Evolutionary conservation across 345 rosid species (phyloP).

Genomic region (Salix viminalis): DNA sequence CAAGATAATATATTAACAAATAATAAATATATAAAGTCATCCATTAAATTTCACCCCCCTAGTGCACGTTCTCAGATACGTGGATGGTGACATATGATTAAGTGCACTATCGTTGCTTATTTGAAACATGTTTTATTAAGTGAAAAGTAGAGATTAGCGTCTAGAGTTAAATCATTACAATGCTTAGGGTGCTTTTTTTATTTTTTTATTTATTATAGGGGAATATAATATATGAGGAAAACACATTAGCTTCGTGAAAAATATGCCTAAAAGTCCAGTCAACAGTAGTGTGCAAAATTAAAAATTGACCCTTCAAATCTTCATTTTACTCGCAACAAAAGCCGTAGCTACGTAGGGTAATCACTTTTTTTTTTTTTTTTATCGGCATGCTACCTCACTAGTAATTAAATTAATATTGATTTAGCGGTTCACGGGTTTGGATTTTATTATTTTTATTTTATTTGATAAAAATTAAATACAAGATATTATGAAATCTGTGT

Average conservation of each 20-base stretch:
- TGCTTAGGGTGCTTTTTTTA: neutral
- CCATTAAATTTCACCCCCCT: too few relatives aligned
- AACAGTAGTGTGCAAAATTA: neutral
- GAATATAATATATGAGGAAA: neutral
- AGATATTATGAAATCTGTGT: fast-evolving
- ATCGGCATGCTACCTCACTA: neutral
- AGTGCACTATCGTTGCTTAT: too few relatives aligned
- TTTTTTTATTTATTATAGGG: too few relatives aligned
- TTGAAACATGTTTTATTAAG: neutral
- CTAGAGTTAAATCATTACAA: neutral
- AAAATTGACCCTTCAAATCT: neutral
- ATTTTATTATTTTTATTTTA: too few relatives aligned
- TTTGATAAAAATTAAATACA: too few relatives aligned
- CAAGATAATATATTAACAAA: too few relatives aligned
- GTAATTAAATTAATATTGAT: neutral
- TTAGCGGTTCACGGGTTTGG: too few relatives aligned
- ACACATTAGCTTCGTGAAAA: neutral
- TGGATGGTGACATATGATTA: too few relatives aligned
- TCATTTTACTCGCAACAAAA: neutral
- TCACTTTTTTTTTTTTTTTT: neutral
- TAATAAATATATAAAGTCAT: too few relatives aligned
- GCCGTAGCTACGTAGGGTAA: neutral
- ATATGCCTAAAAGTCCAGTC: neutral
- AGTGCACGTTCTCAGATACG: too few relatives aligned
- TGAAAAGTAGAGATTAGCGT: neutral